Conservation (phyloP, 495 filamentous ascomycete species). For the Podospora conica region DNA sequence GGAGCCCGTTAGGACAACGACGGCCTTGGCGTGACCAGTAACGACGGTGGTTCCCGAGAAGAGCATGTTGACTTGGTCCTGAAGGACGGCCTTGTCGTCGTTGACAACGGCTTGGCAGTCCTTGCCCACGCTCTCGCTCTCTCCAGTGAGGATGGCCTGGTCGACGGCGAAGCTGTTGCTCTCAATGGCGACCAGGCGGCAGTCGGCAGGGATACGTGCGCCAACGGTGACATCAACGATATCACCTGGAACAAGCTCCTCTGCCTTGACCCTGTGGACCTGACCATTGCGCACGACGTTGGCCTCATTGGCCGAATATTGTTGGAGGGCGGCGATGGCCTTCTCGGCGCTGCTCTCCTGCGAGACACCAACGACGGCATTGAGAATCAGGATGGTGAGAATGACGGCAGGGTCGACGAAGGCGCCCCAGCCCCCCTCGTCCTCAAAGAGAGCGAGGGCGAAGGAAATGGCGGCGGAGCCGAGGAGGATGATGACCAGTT, state of each 20-base stretch:
- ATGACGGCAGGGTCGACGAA: conserved; percentile 98
- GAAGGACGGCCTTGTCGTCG: conserved; percentile 85
- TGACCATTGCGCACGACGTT: conserved; percentile 81
- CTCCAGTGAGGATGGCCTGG: conserved; percentile 95
- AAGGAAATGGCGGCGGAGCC: conserved; percentile 94
- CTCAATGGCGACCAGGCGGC: conserved; percentile 80
- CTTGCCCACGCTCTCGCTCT: conserved; percentile 96
- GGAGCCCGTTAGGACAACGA: conserved; percentile 86
- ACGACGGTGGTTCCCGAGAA: conserved; percentile 98
- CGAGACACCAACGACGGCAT: conserved; percentile 93
- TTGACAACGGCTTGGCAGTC: conserved; percentile 57
- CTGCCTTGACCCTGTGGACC: conserved; percentile 74
- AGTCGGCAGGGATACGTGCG: conserved; percentile 95
- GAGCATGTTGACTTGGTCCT: conserved; percentile 96
- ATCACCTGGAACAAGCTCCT: conserved; percentile 94
- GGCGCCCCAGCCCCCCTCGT: conserved; percentile 89
- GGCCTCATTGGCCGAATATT: conserved; percentile 98
- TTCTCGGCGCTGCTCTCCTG: conserved; percentile 99
- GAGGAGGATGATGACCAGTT: conserved; percentile 91
- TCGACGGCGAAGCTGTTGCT: conserved; percentile 97
- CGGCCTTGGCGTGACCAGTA: conserved; percentile 84
- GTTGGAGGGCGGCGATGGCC: conserved; percentile 95
- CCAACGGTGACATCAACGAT: conserved; percentile 85
- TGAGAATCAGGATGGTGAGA: conserved; percentile 92
- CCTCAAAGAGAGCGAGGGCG: conserved; percentile 87